These are phyloP conservation scores for Xylaria sp. DNA, from an alignment of 2,329 filamentous ascomycete genomes.

Conservation along the genomic window DNA sequence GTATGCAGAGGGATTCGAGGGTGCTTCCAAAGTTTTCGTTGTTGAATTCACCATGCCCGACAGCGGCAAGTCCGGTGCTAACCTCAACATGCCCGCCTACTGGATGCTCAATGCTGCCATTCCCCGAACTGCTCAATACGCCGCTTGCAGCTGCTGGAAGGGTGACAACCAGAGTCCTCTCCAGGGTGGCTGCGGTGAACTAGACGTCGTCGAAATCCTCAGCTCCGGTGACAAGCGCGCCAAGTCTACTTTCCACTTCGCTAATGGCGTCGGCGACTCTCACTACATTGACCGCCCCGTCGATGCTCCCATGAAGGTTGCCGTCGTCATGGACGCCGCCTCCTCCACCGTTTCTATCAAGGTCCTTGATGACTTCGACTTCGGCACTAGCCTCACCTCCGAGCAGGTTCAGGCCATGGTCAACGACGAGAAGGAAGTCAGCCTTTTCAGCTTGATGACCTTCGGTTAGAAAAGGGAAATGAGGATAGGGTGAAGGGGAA, in stretches of 20 bases:
- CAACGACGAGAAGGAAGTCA: slow-evolving; percentile 33
- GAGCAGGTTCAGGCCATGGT: slow-evolving; percentile 44
- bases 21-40: slow-evolving; percentile 73
- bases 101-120: slow-evolving; percentile 80
- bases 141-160: slow-evolving; percentile 74
- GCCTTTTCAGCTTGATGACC: slow-evolving; percentile 39
- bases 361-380: slow-evolving; percentile 51
- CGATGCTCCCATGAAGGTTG: slow-evolving; percentile 63
- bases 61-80: slow-evolving; percentile 57
- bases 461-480: slow-evolving; percentile 19
- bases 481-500: neutral
- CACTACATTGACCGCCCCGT: slow-evolving; percentile 75
- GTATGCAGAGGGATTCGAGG: slow-evolving; percentile 69
- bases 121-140: slow-evolving; percentile 72
- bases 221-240: slow-evolving; percentile 66
- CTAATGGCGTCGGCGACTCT: slow-evolving; percentile 67
- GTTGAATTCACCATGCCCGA: slow-evolving; percentile 76
- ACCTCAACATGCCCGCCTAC: slow-evolving; percentile 72
- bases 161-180: slow-evolving; percentile 42
- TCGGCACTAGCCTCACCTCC: slow-evolving; percentile 47
- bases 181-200: slow-evolving; percentile 69
- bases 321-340: slow-evolving; percentile 63
- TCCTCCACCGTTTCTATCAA: slow-evolving; percentile 62
- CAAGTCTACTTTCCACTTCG: slow-evolving; percentile 73
- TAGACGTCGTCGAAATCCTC: slow-evolving; percentile 77